phyloP scores from a whole-genome alignment of 106 monocot genomes.

The Dioscorea dumetorum region DNA sequence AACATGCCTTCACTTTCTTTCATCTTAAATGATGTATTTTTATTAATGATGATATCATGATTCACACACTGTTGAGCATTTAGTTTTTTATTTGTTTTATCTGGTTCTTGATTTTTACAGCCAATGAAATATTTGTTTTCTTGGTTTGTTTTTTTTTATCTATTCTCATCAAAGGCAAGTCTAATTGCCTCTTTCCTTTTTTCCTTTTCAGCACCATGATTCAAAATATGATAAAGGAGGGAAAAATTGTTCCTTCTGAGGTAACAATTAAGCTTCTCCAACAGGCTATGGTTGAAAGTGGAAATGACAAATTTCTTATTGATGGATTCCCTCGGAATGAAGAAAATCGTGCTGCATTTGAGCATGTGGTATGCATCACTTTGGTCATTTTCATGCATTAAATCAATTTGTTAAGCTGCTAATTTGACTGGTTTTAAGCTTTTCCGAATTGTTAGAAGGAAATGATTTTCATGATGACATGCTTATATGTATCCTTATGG shows the following conservation, averaged over 20 bases:
- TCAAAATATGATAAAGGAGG: conserved; percentile 76
- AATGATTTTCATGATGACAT: neutral
- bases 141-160: neutral
- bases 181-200: neutral
- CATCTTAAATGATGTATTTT: neutral
- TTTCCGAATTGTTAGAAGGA: neutral
- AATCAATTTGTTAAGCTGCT: neutral
- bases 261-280: conserved; percentile 67
- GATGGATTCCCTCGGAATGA: conserved; percentile 95
- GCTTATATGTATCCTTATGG: neutral
- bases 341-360: conserved; percentile 85
- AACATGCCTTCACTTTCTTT: neutral
- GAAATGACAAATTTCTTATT: conserved; percentile 84
- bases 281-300: conserved; percentile 64
- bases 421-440: neutral
- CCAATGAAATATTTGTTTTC: neutral
- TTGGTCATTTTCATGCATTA: neutral
- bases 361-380: conserved; percentile 51
- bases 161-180: neutral
- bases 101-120: neutral
- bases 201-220: conserved; percentile 58
- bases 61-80: neutral
- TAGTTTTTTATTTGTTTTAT: neutral
- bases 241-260: conserved; percentile 76
- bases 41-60: neutral